A percentile compares a stretch with the other conserved stretches of the same genome.
Evolutionary conservation across 2,329 filamentous ascomycete species (phyloP).

Genomic region (Thielaviopsis ethacetica): DNA sequence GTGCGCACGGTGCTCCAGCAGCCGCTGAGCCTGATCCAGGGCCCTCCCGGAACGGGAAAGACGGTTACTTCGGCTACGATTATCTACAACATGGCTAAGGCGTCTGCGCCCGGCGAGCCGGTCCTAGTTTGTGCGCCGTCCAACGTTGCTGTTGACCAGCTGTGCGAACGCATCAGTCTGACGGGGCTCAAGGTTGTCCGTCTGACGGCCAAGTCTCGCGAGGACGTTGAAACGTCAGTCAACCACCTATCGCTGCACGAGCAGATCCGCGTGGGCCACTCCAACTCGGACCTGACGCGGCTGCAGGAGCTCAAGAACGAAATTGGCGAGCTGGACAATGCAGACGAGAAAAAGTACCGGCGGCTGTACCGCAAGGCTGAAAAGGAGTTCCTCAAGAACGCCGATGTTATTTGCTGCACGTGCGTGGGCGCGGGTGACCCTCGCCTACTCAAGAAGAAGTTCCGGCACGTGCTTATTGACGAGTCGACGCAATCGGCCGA

Average conservation of each 20-base stretch:
- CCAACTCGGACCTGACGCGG: constrained; percentile 83
- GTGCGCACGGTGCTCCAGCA: constrained; percentile 92
- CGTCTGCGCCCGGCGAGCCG: constrained; percentile 61
- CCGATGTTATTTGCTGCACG: constrained; percentile 96
- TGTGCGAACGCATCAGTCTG: constrained; percentile 89
- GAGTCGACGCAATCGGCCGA: constrained; percentile 97
- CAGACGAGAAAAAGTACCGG: constrained; percentile 98
- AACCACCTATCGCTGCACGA: constrained; percentile 90
- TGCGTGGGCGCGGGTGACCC: constrained; percentile 96
- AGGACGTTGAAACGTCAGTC: constrained; percentile 97
- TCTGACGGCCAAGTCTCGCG: constrained; percentile 94
- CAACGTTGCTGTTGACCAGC: constrained; percentile 94
- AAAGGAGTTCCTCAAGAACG: constrained; percentile 84
- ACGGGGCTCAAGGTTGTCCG: constrained; percentile 94
- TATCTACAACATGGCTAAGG: constrained; percentile 92
- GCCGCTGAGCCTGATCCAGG: constrained; percentile 88
- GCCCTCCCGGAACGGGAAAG: constrained; percentile 92
- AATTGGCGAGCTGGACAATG: constrained; percentile 76
- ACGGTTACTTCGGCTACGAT: constrained; percentile 97
- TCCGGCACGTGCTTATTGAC: constrained; percentile 93
- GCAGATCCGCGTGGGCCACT: constrained; percentile 94
- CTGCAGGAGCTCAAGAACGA: constrained; percentile 86
- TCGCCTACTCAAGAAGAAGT: constrained; percentile 90
- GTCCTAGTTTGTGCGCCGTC: constrained; percentile 94
- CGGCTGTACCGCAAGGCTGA: constrained; percentile 86